Evolutionary conservation across 495 filamentous ascomycete species (phyloP).

Genomic region (Tuber calosporum): DNA sequence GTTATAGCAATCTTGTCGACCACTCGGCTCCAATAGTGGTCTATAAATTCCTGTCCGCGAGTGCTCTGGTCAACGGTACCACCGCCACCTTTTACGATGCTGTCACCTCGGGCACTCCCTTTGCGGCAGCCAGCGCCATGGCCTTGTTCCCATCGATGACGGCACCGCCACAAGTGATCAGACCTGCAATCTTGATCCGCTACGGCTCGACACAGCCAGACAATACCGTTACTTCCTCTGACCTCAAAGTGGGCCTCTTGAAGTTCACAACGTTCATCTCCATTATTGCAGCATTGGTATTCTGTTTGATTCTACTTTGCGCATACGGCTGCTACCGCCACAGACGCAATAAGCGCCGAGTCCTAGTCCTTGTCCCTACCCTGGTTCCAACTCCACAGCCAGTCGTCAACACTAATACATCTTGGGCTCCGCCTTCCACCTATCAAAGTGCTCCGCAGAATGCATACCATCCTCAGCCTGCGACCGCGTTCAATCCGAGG

Average conservation of each 20-base stretch:
- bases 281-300: neutral
- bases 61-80: neutral
- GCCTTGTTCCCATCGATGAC: neutral
- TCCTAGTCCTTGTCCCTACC: neutral
- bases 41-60: neutral
- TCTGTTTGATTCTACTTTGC: neutral
- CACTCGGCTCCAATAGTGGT: neutral
- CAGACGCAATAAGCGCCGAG: neutral
- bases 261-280: neutral
- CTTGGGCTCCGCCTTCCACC: neutral
- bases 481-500: neutral
- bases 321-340: neutral
- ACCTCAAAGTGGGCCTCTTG: neutral
- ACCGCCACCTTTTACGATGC: slow-evolving; percentile 2
- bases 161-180: neutral
- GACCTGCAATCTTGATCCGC: neutral
- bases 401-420: neutral
- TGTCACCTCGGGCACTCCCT: neutral
- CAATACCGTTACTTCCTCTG: neutral
- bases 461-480: neutral
- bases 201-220: neutral
- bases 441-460: neutral
- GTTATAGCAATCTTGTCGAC: neutral
- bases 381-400: neutral
- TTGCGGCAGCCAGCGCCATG: neutral